Evolutionary conservation across 768 basidiomycete species (phyloP).

Genomic region (Auriscalpium microsporum): DNA sequence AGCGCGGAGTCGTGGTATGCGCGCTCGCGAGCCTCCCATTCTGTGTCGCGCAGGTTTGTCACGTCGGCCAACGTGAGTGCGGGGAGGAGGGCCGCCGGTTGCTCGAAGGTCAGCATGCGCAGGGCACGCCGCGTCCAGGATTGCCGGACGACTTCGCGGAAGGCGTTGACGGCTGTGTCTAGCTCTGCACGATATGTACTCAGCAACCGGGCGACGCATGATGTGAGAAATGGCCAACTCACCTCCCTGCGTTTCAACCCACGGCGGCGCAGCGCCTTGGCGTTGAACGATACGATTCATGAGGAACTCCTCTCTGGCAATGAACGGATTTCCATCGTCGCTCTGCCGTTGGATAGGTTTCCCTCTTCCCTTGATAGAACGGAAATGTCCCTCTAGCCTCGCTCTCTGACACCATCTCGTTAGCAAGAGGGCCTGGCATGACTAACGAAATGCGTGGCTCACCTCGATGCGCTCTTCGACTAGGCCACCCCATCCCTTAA

Average conservation of each 20-base stretch:
- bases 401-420: constrained; percentile 40
- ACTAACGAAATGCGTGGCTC: constrained; percentile 9
- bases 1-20: constrained; percentile 63
- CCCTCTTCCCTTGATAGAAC: constrained; percentile 61
- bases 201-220: not conserved
- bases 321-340: constrained; percentile 54
- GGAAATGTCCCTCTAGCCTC: constrained; percentile 58
- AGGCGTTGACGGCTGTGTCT: constrained; percentile 49
- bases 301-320: constrained; percentile 70
- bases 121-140: constrained; percentile 73
- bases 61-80: constrained; percentile 28
- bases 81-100: constrained; percentile 33
- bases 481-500: constrained; percentile 70
- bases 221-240: constrained; percentile 14
- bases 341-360: constrained; percentile 35
- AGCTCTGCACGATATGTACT: constrained; percentile 40
- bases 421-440: not conserved
- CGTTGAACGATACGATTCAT: constrained; percentile 81
- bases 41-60: constrained; percentile 44
- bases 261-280: constrained; percentile 77
- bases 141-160: constrained; percentile 54
- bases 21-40: constrained; percentile 63
- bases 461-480: constrained; percentile 81
- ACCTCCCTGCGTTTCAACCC: constrained; percentile 79
- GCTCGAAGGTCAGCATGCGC: constrained; percentile 43